These are phyloP conservation scores for Stenogyne calaminthoides DNA, from an alignment of 305 asterid species.

Conservation along the genomic window DNA sequence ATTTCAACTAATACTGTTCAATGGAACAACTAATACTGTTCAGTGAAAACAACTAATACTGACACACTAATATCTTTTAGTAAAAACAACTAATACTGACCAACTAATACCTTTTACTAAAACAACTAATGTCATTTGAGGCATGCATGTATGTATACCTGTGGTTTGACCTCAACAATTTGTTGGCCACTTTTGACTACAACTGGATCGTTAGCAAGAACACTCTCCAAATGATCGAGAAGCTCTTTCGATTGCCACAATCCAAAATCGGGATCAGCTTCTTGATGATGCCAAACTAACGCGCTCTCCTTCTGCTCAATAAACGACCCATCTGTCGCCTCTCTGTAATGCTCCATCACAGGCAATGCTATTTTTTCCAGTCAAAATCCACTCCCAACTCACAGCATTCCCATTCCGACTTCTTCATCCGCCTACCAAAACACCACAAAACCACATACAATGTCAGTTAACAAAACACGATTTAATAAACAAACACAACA, in stretches of 20 bases:
- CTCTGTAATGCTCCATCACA: constrained; percentile 75
- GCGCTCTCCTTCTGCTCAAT: constrained; percentile 89
- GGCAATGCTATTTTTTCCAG: constrained; percentile 75
- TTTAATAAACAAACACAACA: background rate
- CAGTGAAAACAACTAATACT: too few relatives aligned
- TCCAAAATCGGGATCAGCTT: constrained; percentile 80
- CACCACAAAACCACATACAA: background rate
- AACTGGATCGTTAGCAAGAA: constrained; percentile 83
- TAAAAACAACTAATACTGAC: too few relatives aligned
- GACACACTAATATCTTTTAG: too few relatives aligned
- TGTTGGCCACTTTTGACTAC: constrained; percentile 78
- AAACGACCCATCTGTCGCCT: constrained; percentile 83
- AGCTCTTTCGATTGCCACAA: constrained; percentile 85
- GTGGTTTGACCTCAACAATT: constrained; percentile 86
- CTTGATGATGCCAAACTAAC: constrained; percentile 86
- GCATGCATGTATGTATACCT: constrained; percentile 42
- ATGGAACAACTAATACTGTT: too few relatives aligned
- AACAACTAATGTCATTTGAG: too few relatives aligned
- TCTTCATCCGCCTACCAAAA: constrained; percentile 53
- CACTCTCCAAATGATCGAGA: constrained; percentile 79
- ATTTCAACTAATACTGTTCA: too few relatives aligned
- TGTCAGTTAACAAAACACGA: background rate
- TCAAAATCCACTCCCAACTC: constrained; percentile 40
- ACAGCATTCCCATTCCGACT: constrained; percentile 65
- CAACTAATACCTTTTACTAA: too few relatives aligned